These are phyloP conservation scores for Alliaria petiolata DNA, from an alignment of 345 rosid genomes.

Conservation along the genomic window DNA sequence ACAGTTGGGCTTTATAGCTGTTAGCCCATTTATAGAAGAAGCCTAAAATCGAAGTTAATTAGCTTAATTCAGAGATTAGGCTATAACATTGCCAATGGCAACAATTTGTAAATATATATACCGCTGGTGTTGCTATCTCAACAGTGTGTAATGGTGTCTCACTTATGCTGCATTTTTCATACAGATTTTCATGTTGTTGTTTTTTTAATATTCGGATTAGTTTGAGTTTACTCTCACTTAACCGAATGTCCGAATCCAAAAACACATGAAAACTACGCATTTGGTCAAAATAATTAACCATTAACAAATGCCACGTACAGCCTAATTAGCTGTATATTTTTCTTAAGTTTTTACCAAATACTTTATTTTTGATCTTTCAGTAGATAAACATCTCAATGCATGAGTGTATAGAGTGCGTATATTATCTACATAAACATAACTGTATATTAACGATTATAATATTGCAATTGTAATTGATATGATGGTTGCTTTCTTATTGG, in stretches of 20 bases:
- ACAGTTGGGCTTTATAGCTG: background rate
- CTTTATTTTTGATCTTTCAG: background rate
- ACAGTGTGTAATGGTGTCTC: background rate
- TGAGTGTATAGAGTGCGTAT: background rate
- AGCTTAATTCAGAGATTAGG: background rate
- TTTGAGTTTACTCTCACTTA: background rate
- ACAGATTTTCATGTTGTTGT: background rate
- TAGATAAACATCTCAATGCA: background rate
- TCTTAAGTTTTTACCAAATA: background rate
- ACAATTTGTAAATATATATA: background rate
- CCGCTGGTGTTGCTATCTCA: background rate
- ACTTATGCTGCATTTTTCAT: background rate
- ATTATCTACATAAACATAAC: background rate
- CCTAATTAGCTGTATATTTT: background rate
- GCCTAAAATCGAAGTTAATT: background rate
- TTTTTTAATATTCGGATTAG: background rate
- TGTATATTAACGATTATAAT: background rate
- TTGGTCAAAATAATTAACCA: background rate
- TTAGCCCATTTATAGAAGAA: background rate
- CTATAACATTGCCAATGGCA: too few relatives aligned
- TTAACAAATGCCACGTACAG: background rate
- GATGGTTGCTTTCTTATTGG: slow-evolving; percentile 18
- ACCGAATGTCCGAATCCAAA: background rate
- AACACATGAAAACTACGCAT: background rate
- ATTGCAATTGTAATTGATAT: background rate